phyloP scores from a whole-genome alignment of 257 asterid genomes.

The Catharanthus roseus region DNA sequence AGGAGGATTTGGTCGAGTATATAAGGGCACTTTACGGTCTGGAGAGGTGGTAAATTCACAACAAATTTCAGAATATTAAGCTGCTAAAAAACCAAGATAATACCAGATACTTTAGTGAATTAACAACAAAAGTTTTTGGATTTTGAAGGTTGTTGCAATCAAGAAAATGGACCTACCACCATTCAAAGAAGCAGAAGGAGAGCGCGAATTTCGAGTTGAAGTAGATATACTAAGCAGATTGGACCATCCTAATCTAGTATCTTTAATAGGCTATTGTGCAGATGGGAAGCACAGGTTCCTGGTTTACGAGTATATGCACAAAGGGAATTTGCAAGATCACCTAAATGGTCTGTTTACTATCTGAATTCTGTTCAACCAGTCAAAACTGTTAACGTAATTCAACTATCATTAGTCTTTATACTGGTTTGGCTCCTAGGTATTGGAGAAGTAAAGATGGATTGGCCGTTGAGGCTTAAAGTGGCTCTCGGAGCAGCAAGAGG shows the following conservation, averaged over 20 bases:
- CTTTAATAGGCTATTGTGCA: conserved; percentile 85
- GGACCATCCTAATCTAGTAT: conserved; percentile 88
- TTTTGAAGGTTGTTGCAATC: conserved; percentile 73
- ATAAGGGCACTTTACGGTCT: conserved; percentile 77
- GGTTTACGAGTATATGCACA: conserved; percentile 80
- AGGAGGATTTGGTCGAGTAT: conserved; percentile 95
- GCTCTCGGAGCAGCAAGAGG: conserved; percentile 94
- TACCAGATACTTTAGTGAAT: background rate
- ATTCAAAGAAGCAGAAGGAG: conserved; percentile 84
- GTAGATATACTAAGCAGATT: conserved; percentile 95
- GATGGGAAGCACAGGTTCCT: conserved; percentile 94
- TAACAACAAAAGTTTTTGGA: background rate
- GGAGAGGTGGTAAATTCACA: conserved; percentile 52
- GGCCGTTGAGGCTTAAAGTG: conserved; percentile 78
- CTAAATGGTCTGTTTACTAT: conserved; percentile 56
- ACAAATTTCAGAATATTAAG: too few species aligned
- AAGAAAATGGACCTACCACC: conserved; percentile 92
- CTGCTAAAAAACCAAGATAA: too few species aligned
- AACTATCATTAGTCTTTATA: background rate
- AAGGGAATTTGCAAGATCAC: conserved; percentile 88
- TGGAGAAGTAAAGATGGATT: conserved; percentile 74
- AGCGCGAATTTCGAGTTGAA: conserved; percentile 88
- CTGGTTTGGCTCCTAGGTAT: conserved; percentile 47
- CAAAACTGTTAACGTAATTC: background rate
- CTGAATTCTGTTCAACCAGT: background rate